Evolutionary conservation across 306 rosid genomes (phyloP).

Genomic region (Cicer cuneatum): DNA sequence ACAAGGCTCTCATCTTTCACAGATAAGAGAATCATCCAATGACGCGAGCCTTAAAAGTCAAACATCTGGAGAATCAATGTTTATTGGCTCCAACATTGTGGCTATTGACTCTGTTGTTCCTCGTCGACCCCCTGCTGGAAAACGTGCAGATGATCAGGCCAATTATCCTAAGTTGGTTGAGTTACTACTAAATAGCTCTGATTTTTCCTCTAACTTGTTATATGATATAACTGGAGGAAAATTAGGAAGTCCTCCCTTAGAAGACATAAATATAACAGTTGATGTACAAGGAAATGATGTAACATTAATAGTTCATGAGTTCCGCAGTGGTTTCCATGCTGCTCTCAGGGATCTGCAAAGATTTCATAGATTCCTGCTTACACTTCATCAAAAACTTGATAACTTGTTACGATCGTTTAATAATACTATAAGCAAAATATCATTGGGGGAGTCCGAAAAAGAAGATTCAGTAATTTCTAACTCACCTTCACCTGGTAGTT

Average conservation of each 20-base stretch:
- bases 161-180: slow-evolving; percentile 92
- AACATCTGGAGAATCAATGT: slow-evolving; percentile 46
- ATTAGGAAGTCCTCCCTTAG: slow-evolving; percentile 63
- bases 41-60: slow-evolving; percentile 54
- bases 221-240: slow-evolving; percentile 85
- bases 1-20: slow-evolving; percentile 68
- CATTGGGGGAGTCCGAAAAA: slow-evolving; percentile 71
- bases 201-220: slow-evolving; percentile 75
- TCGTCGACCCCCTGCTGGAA: slow-evolving; percentile 92
- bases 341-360: slow-evolving; percentile 94
- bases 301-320: slow-evolving; percentile 63
- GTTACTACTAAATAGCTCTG: slow-evolving; percentile 80
- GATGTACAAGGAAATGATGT: slow-evolving; percentile 51
- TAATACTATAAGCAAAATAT: slow-evolving; percentile 63
- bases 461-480: slow-evolving; percentile 66
- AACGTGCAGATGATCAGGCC: slow-evolving; percentile 87
- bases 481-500: slow-evolving; percentile 58
- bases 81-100: slow-evolving; percentile 60
- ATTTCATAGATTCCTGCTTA: slow-evolving; percentile 76
- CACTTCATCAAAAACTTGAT: slow-evolving; percentile 87
- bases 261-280: slow-evolving; percentile 48
- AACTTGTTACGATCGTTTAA: slow-evolving; percentile 67
- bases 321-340: slow-evolving; percentile 82
- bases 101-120: slow-evolving; percentile 96
- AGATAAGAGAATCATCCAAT: slow-evolving; percentile 61